Base-by-base conservation (phyloP, 768 basidiomycete species). In the Suillus subalutaceus region DNA sequence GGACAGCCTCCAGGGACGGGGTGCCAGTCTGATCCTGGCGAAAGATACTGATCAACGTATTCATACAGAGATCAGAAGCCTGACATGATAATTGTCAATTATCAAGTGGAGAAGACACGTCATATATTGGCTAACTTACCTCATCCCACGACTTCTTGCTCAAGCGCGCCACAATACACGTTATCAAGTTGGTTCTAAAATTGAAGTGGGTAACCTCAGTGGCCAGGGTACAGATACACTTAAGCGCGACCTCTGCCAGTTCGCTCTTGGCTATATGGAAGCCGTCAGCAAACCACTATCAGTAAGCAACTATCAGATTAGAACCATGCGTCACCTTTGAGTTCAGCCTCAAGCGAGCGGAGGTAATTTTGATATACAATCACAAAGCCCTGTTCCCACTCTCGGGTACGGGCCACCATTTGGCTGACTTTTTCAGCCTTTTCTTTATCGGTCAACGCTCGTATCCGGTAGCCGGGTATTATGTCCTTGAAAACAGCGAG, bases 401-500 rank as follows among this genome's bases (percentile, higher is more conserved):
- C 97, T 69, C 97, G 87, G 70, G 92, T 90, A 32, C 88, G 86
- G 20, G 90, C 84, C 9, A 99, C 96, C 82, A 93, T 89, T 78
- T 99, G 97, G 76, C 94, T 88, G 69, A 97, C 94, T 79, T 97
- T 97, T 77, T 96, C 94, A 4, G 88, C 82, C 77, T 92, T 94
- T 78, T 99, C 97, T 69, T 87, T 86, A 61, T 95, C 97, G 8
- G 94, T 96, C 53, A 99, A 82, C 20, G 89, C 79, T 63, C 97
- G 94, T 75, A 99, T 97, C 67, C 96, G 90, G 78, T 98, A 99
- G 4, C 94, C 94, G 32, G 97, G 97, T 50, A 98, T 89, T 68
- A 98, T 87, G 77, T 99, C 97, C 74, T 94, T 96, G 84, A 94
- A 97, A 13, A 99, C 93, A 35, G 96, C 92, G 38, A 98, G 82